Evolutionary conservation across 2,329 filamentous ascomycete genomes (phyloP).

Genomic region (Spiromastix sp.): DNA sequence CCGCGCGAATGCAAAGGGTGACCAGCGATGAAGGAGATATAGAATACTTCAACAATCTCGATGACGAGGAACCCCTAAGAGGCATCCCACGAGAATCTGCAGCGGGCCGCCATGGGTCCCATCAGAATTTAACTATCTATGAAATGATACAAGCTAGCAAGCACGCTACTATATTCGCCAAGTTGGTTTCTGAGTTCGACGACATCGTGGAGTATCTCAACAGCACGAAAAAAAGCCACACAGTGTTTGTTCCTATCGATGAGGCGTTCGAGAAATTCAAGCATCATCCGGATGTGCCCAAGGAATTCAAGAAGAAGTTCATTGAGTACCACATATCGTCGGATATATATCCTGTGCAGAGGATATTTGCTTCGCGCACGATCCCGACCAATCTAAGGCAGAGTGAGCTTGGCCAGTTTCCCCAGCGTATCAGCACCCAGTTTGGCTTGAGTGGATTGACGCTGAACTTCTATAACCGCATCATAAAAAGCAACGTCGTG

Average conservation of each 20-base stretch:
- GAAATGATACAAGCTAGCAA: slow-evolving; percentile 66
- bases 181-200: slow-evolving; percentile 62
- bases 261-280: slow-evolving; percentile 60
- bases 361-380: slow-evolving; percentile 61
- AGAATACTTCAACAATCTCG: slow-evolving; percentile 4
- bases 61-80: slow-evolving; percentile 2
- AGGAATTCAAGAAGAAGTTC: slow-evolving; percentile 59
- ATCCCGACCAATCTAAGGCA: slow-evolving; percentile 58
- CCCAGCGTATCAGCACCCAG: slow-evolving; percentile 63
- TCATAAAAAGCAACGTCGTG: slow-evolving; percentile 62
- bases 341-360: slow-evolving; percentile 54
- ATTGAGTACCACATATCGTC: slow-evolving; percentile 66
- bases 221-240: slow-evolving; percentile 62
- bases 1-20: background rate
- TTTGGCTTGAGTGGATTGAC: slow-evolving; percentile 53
- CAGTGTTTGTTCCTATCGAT: slow-evolving; percentile 71
- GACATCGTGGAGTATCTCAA: slow-evolving; percentile 66
- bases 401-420: slow-evolving; percentile 49
- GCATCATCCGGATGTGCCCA: slow-evolving; percentile 50
- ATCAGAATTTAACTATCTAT: slow-evolving; percentile 64
- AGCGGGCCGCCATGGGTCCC: slow-evolving; percentile 24
- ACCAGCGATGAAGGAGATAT: background rate
- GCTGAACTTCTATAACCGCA: slow-evolving; percentile 66
- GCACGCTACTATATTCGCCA: slow-evolving; percentile 65
- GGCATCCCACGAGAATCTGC: background rate